Conservation (phyloP, 352 stramenopile genomes). For the Globisporangium middletonii region DNA sequence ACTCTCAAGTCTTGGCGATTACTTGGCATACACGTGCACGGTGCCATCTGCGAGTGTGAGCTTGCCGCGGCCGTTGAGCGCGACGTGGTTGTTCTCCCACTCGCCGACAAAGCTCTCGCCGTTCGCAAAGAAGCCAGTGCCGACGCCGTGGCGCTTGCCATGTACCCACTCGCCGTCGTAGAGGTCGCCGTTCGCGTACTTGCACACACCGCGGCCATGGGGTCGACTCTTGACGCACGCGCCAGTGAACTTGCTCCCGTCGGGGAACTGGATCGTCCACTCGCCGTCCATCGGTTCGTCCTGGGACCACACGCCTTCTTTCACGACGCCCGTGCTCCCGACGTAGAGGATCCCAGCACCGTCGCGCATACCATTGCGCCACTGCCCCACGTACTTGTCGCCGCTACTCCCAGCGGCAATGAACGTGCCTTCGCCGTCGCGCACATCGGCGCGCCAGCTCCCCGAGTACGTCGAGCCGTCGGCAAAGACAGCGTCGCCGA, state of each 20-base stretch:
- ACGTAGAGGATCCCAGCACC: slow-evolving; percentile 41
- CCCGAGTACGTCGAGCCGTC: slow-evolving; percentile 58
- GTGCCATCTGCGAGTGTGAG: slow-evolving; percentile 71
- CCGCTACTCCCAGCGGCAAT: slow-evolving; percentile 11
- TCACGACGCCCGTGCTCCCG: slow-evolving; percentile 42
- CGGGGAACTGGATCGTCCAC: slow-evolving; percentile 74
- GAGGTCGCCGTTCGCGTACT: slow-evolving; percentile 77
- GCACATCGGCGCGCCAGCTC: slow-evolving; percentile 43
- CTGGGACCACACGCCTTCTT: slow-evolving; percentile 56
- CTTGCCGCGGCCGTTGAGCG: slow-evolving; percentile 59
- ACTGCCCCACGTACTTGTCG: slow-evolving; percentile 72
- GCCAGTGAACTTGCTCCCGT: slow-evolving; percentile 70
- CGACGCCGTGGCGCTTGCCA: slow-evolving; percentile 66
- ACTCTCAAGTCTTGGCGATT: not conserved
- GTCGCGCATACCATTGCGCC: slow-evolving; percentile 42
- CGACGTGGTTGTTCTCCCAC: slow-evolving; percentile 79
- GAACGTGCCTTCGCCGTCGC: slow-evolving; percentile 63
- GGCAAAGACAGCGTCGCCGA: slow-evolving; percentile 45
- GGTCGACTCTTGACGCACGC: slow-evolving; percentile 54
- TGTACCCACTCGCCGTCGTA: slow-evolving; percentile 83
- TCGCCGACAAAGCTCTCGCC: slow-evolving; percentile 68
- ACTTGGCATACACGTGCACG: slow-evolving; percentile 59
- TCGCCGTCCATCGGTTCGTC: slow-evolving; percentile 60
- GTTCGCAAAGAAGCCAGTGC: slow-evolving; percentile 68
- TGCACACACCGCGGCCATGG: slow-evolving; percentile 67